Evolutionary conservation across 805 yeast genomes (phyloP).

Genomic region (Yamadazyma scolyti): DNA sequence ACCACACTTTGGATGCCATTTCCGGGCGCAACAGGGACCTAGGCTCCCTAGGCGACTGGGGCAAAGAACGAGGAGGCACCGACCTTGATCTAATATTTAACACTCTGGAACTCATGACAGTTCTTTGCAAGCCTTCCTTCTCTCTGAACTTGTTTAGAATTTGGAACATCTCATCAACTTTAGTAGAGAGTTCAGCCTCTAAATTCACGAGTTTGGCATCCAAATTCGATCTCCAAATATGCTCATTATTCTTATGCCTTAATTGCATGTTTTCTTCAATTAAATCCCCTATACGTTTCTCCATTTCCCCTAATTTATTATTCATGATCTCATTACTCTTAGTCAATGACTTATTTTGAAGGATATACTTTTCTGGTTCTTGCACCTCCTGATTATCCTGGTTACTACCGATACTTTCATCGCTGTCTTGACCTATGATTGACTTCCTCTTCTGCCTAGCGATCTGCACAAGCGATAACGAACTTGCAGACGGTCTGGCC

Average conservation of each 20-base stretch:
- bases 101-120: constrained; percentile 14
- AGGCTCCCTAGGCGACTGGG: too few relatives aligned
- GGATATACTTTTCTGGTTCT: constrained; percentile 1
- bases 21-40: too few relatives aligned
- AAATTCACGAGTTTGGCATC: constrained; percentile 34
- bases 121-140: constrained; percentile 42
- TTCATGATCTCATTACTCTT: constrained; percentile 52
- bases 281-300: constrained; percentile 45
- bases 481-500: constrained; percentile 17
- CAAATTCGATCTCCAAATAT: constrained; percentile 25
- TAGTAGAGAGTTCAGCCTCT: constrained; percentile 37
- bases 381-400: neutral
- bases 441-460: constrained; percentile 7
- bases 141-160: constrained; percentile 38
- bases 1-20: too few relatives aligned
- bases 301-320: constrained; percentile 51
- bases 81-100: too few relatives aligned
- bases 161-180: constrained; percentile 44
- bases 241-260: constrained; percentile 31
- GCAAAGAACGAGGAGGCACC: too few relatives aligned
- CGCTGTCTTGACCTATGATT: constrained; percentile 1
- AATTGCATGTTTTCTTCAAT: constrained; percentile 47
- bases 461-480: constrained; percentile 13
- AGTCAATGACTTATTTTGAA: constrained; percentile 52
- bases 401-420: neutral